Evolutionary conservation across 208 protist species (phyloP), one percentile per base, ranked within the genome.

Genomic region (Wallacemonas sp.): DNA sequence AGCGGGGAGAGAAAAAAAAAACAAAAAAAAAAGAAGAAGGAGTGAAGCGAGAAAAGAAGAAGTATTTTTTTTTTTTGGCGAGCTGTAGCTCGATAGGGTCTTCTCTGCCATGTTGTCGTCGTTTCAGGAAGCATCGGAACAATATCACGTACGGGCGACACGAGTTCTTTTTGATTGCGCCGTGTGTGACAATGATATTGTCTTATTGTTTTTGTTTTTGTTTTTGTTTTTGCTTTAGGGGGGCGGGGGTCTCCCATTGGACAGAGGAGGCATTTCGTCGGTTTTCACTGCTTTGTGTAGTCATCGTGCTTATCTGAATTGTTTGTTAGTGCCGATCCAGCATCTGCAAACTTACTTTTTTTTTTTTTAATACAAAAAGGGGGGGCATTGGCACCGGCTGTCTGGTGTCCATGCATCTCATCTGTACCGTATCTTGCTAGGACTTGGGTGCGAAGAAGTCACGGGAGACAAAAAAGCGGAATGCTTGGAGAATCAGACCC

Each of bases 401-500:
- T n/a, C n/a, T n/a, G n/a, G n/a, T n/a, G n/a, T n/a, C n/a, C n/a
- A n/a, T n/a, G n/a, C n/a, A n/a, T n/a, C n/a, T n/a, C n/a, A n/a
- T n/a, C n/a, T n/a, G n/a, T n/a, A n/a, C n/a, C n/a, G n/a, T n/a
- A n/a, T n/a, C n/a, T n/a, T n/a, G n/a, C 42, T 49, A 49, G n/a
- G 42, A 21, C 42, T 21, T 49, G n/a, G 60, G 33, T 33, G 83
- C 38, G 47, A 96, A 90, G 67, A 94, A 96, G 22, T 88, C 66
- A 1, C 73, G 55, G n/a, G 68, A 71, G 1, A 86, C 82, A 62
- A 96, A 94, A 62, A 91, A 94, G 19, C 85, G 86, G 26, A 94
- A 68, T 9, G 88, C 88, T 74, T 96, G 91, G 34, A 96, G 73
- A 11, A 96, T 69, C 39, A 94, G 55, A 0, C 86, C 86, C 33